phyloP scores from a whole-genome alignment of 805 yeast species.

The Candida boleticola region DNA sequence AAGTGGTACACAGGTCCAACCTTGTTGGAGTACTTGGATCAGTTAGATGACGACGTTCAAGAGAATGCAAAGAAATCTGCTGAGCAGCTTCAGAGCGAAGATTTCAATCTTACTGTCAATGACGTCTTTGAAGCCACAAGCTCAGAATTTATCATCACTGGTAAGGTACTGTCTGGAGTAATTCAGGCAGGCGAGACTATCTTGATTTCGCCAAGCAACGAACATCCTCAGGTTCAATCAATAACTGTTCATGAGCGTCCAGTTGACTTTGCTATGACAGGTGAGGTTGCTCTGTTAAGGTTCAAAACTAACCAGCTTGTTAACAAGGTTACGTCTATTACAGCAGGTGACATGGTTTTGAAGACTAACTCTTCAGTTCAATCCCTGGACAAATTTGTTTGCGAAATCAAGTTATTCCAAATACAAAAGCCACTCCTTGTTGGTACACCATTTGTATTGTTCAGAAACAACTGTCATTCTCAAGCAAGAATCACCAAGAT shows the following conservation, averaged over 20 bases:
- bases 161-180: conserved; percentile 66
- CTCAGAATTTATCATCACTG: conserved; percentile 54
- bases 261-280: conserved; percentile 57
- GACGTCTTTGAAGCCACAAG: conserved; percentile 54
- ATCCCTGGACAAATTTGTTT: conserved; percentile 27
- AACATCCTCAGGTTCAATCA: conserved; percentile 42
- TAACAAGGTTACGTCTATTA: conserved; percentile 50
- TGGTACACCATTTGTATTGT: conserved; percentile 76
- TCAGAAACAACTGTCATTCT: conserved; percentile 70
- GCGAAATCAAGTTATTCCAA: conserved; percentile 33
- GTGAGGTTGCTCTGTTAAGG: conserved; percentile 52
- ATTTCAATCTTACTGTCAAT: conserved; percentile 47
- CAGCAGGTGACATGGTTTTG: conserved; percentile 56
- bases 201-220: conserved; percentile 52
- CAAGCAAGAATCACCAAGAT: conserved; percentile 65
- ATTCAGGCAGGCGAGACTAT: conserved; percentile 72
- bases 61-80: conserved; percentile 2
- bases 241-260: conserved; percentile 31
- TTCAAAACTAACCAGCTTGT: conserved; percentile 47
- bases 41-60: conserved; percentile 17
- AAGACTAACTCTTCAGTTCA: conserved; percentile 22
- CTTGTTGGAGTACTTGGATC: conserved; percentile 40
- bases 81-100: conserved; percentile 12
- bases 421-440: conserved; percentile 68
- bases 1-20: conserved; percentile 50